These are phyloP conservation scores for Fagopyrum esculentum DNA, from an alignment of 148 eudicot species.

Conservation along the genomic window DNA sequence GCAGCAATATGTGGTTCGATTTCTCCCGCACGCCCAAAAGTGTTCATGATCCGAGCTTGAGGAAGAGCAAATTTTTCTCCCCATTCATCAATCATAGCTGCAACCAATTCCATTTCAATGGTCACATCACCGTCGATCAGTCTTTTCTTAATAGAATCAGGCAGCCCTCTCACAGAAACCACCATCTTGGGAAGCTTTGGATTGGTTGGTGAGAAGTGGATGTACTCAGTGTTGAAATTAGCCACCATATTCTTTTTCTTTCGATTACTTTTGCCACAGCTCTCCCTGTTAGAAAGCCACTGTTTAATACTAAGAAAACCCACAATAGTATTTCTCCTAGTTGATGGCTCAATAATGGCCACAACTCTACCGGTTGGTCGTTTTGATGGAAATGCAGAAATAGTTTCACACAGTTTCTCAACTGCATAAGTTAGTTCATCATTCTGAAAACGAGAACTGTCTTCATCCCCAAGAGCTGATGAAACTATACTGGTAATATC, in stretches of 20 bases:
- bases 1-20: conserved; percentile 70
- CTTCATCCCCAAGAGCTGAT: conserved; percentile 20
- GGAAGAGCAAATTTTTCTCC: conserved; percentile 53
- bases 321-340: conserved; percentile 50
- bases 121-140: conserved; percentile 53
- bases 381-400: conserved; percentile 49
- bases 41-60: conserved; percentile 42
- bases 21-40: conserved; percentile 78
- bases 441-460: conserved; percentile 20
- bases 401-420: conserved; percentile 46
- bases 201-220: conserved; percentile 59
- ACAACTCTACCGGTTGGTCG: conserved; percentile 86
- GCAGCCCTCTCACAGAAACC: conserved; percentile 52
- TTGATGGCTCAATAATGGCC: conserved; percentile 56
- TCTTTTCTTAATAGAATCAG: conserved; percentile 49
- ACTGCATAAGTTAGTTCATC: conserved; percentile 24
- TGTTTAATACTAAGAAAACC: conserved; percentile 64
- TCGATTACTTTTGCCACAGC: conserved; percentile 29
- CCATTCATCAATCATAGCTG: conserved; percentile 66
- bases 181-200: conserved; percentile 76
- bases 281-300: conserved; percentile 41
- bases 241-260: conserved; percentile 27
- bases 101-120: conserved; percentile 67
- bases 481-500: conserved; percentile 22
- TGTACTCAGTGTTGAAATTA: conserved; percentile 31